phyloP scores from a whole-genome alignment of 2,329 filamentous ascomycete genomes.

The Aaosphaeria arxii region DNA sequence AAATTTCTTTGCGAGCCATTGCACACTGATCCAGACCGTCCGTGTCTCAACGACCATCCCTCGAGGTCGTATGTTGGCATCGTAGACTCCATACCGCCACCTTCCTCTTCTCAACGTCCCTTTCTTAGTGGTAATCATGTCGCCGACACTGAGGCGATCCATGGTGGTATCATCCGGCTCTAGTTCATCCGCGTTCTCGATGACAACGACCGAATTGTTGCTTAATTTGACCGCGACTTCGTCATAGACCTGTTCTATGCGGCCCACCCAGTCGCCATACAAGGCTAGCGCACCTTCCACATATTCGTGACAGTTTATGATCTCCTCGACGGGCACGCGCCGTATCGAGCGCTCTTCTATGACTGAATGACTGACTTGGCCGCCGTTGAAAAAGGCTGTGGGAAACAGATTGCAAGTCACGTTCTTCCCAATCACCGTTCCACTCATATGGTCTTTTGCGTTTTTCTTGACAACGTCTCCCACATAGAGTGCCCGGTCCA shows the following conservation, averaged over 20 bases:
- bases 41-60: constrained; percentile 54
- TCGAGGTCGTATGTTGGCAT: constrained; percentile 47
- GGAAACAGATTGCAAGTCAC: constrained; percentile 46
- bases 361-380: constrained; percentile 16
- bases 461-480: constrained; percentile 55
- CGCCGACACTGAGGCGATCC: constrained; percentile 44
- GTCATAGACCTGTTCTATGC: constrained; percentile 49
- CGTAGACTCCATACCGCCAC: constrained; percentile 54
- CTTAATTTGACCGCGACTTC: constrained; percentile 51
- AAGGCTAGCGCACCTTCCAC: constrained; percentile 52
- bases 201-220: constrained; percentile 54
- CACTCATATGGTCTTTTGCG: constrained; percentile 49
- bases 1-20: constrained; percentile 52
- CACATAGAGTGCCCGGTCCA: constrained; percentile 54
- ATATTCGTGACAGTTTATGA: constrained; percentile 45
- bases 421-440: constrained; percentile 51
- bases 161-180: constrained; percentile 31
- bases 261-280: constrained; percentile 56
- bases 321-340: constrained; percentile 44
- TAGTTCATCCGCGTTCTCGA: constrained; percentile 43
- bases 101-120: constrained; percentile 50
- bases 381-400: constrained; percentile 21
- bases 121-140: constrained; percentile 52
- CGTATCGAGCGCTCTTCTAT: constrained; percentile 35
- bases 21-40: constrained; percentile 45